phyloP scores from a whole-genome alignment of 2,329 filamentous ascomycete genomes.

The Cryphonectria radicalis region DNA sequence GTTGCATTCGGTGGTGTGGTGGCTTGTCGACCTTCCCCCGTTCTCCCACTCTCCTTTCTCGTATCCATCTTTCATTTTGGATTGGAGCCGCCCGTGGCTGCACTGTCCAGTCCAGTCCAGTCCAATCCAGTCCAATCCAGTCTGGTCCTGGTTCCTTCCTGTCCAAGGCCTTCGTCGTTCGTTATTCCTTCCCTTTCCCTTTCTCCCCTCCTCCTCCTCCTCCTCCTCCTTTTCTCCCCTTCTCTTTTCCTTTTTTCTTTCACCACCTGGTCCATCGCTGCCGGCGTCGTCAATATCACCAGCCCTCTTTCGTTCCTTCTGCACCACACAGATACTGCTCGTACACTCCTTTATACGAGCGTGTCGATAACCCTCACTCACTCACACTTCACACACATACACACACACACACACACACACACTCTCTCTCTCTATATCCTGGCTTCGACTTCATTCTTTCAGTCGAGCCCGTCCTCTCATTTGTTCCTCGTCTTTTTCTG shows the following conservation, averaged over 20 bases:
- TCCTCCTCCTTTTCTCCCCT: conserved; percentile 6
- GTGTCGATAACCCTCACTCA: conserved; percentile 12
- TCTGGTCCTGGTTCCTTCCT: not conserved
- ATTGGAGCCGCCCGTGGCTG: conserved; percentile 7
- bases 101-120: not conserved
- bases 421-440: conserved; percentile 28
- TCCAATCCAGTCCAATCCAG: not conserved
- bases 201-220: not conserved
- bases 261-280: conserved; percentile 39
- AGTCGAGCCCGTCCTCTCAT: conserved; percentile 53
- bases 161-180: not conserved
- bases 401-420: too few species aligned
- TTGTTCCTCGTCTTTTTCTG: conserved; percentile 33
- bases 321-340: conserved; percentile 19
- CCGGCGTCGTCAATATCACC: conserved; percentile 35
- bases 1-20: conserved; percentile 25
- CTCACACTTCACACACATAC: not conserved
- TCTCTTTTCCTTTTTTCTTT: conserved; percentile 24
- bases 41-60: conserved; percentile 27
- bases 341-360: conserved; percentile 15
- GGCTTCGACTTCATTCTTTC: conserved; percentile 54
- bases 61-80: conserved; percentile 28
- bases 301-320: conserved; percentile 43
- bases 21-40: conserved; percentile 2
- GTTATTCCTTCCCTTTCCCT: not conserved